phyloP scores from a whole-genome alignment of 768 basidiomycete species.

The Xerocomellus amylosporus region DNA sequence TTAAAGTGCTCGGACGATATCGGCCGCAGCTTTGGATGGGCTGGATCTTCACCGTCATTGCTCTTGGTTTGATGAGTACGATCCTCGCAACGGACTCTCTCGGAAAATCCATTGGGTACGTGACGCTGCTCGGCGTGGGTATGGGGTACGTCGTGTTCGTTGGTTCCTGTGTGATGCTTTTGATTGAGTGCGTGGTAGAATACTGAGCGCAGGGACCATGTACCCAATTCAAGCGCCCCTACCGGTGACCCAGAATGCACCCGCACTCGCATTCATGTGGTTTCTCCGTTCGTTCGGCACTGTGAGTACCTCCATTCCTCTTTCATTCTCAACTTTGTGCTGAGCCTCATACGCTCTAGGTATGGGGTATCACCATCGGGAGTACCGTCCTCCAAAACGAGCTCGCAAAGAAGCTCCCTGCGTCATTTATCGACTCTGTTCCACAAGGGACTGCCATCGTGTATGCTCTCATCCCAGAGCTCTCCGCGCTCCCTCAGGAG shows the following conservation, averaged over 20 bases:
- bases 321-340: neutral
- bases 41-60: no score
- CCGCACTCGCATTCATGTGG: neutral
- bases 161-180: neutral
- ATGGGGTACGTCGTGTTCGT: neutral
- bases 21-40: no score
- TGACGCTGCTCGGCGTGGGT: neutral
- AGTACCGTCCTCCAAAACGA: constrained; percentile 49
- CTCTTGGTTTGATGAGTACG: no score
- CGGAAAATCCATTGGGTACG: constrained; percentile 2
- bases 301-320: constrained; percentile 16
- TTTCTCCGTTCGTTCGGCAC: constrained; percentile 23
- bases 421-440: constrained; percentile 34
- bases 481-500: constrained; percentile 34
- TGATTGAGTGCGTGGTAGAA: neutral
- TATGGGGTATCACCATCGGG: constrained; percentile 50
- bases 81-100: no score
- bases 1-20: no score
- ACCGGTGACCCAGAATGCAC: neutral
- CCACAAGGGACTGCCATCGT: constrained; percentile 39
- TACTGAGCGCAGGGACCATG: constrained; percentile 18
- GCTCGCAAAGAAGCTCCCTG: constrained; percentile 41
- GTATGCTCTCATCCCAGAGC: constrained; percentile 45
- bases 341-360: constrained; percentile 22
- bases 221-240: constrained; percentile 32